Conservation (phyloP, 2,329 filamentous ascomycete genomes). For the Hypoxylon rubiginosum region DNA sequence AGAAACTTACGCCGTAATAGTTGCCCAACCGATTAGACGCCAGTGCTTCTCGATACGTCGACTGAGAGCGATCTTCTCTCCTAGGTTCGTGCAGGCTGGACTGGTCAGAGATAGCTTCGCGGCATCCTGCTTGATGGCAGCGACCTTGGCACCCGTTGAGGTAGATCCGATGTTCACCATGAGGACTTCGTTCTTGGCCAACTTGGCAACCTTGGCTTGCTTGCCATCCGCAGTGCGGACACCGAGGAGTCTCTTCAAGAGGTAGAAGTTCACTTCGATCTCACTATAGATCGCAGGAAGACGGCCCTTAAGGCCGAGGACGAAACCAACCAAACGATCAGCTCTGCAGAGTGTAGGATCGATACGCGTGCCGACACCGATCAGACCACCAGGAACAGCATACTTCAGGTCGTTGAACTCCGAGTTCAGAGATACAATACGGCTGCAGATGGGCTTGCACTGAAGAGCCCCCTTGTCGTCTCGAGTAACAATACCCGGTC, state of each 20-base stretch:
- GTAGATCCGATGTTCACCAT: constrained; percentile 99
- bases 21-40: constrained; percentile 52
- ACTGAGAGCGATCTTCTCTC: constrained; percentile 54
- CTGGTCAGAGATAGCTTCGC: constrained; percentile 94
- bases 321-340: constrained; percentile 98
- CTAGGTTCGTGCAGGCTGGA: constrained; percentile 95
- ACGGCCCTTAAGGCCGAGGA: constrained; percentile 92
- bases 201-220: constrained; percentile 98
- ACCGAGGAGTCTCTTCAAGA: constrained; percentile 92
- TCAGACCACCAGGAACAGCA: constrained; percentile 95
- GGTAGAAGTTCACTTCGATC: constrained; percentile 99
- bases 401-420: constrained; percentile 99
- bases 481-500: constrained; percentile 97
- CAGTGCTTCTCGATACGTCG: constrained; percentile 49
- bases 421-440: constrained; percentile 94
- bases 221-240: constrained; percentile 98
- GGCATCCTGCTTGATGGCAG: constrained; percentile 96
- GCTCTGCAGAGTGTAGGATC: constrained; percentile 98
- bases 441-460: constrained; percentile 96
- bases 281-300: constrained; percentile 98
- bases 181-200: constrained; percentile 98
- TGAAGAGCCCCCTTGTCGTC: constrained; percentile 94
- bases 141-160: constrained; percentile 96
- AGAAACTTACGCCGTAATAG: constrained; percentile 45
- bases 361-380: constrained; percentile 97